phyloP scores from a whole-genome alignment of 2,329 filamentous ascomycete genomes.

The Botrytis tulipae region DNA sequence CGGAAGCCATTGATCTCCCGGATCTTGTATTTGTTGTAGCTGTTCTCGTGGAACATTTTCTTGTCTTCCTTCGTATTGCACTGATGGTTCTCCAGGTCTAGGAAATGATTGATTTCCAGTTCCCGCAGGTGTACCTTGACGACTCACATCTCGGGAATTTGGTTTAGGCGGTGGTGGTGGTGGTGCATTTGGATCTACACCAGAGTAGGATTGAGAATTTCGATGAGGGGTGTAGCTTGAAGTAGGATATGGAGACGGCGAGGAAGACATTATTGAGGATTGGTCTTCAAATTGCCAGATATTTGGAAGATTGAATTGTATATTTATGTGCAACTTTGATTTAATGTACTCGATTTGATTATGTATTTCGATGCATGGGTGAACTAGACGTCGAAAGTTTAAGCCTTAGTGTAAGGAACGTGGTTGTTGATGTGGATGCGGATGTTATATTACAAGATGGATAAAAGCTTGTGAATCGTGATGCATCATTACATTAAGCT shows the following conservation, averaged over 20 bases:
- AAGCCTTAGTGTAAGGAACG: neutral
- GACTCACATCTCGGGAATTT: constrained; percentile 65
- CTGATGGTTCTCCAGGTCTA: constrained; percentile 31
- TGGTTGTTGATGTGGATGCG: neutral
- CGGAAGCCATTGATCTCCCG: constrained; percentile 76
- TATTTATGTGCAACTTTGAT: neutral
- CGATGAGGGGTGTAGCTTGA: constrained; percentile 28
- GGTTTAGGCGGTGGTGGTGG: constrained; percentile 73
- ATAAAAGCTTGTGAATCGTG: neutral
- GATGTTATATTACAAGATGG: neutral
- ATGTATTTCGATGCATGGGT: neutral
- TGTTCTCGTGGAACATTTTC: constrained; percentile 22
- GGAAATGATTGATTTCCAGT: constrained; percentile 38
- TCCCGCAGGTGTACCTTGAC: constrained; percentile 59
- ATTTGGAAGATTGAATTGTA: neutral
- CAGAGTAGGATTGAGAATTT: constrained; percentile 39
- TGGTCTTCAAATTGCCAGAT: neutral
- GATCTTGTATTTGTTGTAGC: constrained; percentile 49
- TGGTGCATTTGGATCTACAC: constrained; percentile 50
- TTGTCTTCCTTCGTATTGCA: constrained; percentile 24
- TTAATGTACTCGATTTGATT: neutral
- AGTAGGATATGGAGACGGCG: constrained; percentile 32
- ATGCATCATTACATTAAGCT: constrained; percentile 2
- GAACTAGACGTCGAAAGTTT: neutral
- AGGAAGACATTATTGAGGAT: constrained; percentile 26